Evolutionary conservation across 768 basidiomycete species (phyloP).

Genomic region (Leccinum arenicola): DNA sequence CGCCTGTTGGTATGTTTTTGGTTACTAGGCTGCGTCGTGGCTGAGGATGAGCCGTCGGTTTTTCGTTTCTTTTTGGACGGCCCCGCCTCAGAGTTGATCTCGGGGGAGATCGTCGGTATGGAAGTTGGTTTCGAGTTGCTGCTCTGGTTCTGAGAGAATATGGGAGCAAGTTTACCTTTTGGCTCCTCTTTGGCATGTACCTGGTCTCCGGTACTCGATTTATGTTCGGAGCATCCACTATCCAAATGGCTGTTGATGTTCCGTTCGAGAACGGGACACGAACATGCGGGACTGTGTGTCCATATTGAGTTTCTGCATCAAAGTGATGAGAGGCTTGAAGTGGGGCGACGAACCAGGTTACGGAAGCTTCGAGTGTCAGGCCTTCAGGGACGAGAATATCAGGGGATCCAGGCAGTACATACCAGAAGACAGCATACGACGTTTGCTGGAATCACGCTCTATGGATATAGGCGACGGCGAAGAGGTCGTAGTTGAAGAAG

Average conservation of each 20-base stretch:
- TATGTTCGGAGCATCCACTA: constrained; percentile 36
- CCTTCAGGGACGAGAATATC: not conserved
- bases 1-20: constrained; percentile 25
- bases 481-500: not conserved
- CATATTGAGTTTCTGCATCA: not conserved
- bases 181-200: constrained; percentile 12
- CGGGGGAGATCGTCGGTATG: constrained; percentile 11
- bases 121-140: constrained; percentile 6
- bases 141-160: constrained; percentile 34
- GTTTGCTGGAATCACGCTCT: not conserved
- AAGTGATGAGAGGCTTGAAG: not conserved
- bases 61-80: constrained; percentile 33
- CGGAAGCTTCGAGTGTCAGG: constrained; percentile 3
- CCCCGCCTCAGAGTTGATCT: constrained; percentile 1
- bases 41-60: constrained; percentile 9
- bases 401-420: constrained; percentile 3
- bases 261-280: constrained; percentile 36
- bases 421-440: constrained; percentile 17
- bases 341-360: constrained; percentile 25
- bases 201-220: not conserved
- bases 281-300: constrained; percentile 48
- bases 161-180: constrained; percentile 38
- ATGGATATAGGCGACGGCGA: not conserved
- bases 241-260: constrained; percentile 55
- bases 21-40: not conserved